phyloP scores from a whole-genome alignment of 345 rosid genomes.

The Syzygium aqueum region DNA sequence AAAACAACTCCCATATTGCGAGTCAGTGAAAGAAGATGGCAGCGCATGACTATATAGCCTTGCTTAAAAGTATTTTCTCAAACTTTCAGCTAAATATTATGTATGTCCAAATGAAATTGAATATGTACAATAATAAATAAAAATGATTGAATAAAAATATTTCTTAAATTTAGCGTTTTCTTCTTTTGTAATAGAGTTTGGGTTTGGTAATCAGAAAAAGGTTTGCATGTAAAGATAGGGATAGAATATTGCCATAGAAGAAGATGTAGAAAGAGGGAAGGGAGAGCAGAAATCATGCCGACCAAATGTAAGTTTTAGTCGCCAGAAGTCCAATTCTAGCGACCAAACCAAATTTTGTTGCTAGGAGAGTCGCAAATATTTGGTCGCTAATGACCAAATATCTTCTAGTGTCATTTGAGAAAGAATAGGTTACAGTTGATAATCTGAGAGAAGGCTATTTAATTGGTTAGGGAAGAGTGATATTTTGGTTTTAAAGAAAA shows the following conservation, averaged over 20 bases:
- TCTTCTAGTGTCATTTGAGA: neutral
- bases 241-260: neutral
- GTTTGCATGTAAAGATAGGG: neutral
- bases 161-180: neutral
- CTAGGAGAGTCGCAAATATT: neutral
- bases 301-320: neutral
- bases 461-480: no score
- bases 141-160: no score
- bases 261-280: neutral
- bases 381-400: neutral
- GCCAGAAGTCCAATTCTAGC: neutral
- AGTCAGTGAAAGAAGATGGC: neutral
- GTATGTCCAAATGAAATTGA: neutral
- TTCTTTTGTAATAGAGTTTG: neutral
- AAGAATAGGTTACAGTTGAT: neutral
- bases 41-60: neutral
- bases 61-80: neutral
- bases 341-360: neutral
- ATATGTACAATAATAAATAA: no score
- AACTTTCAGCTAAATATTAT: no score
- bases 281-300: neutral
- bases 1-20: no score
- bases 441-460: no score
- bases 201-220: neutral
- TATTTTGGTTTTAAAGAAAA: no score